Evolutionary conservation across 176 grass and related monocot species (phyloP).

Genomic region (Eleusine indica): DNA sequence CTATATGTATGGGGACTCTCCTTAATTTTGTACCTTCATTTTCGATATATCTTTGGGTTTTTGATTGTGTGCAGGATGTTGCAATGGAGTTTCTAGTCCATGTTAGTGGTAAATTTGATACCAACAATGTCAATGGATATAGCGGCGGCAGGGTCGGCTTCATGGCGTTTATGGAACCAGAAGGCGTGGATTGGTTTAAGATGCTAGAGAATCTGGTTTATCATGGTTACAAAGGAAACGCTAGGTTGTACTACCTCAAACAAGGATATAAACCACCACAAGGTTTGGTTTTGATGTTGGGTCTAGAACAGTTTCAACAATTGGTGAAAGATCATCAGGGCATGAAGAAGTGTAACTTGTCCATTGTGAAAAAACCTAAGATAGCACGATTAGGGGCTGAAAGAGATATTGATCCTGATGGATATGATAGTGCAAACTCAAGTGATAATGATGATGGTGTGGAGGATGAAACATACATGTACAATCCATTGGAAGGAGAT

Average conservation of each 20-base stretch:
- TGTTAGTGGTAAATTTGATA: background rate
- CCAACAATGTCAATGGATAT: background rate
- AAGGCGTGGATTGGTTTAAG: background rate
- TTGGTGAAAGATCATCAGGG: background rate
- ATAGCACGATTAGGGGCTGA: background rate
- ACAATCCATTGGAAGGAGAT: no score
- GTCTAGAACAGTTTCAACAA: background rate
- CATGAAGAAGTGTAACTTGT: background rate
- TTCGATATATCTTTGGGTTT: no score
- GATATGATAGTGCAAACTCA: background rate
- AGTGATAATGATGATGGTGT: background rate
- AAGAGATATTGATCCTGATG: background rate
- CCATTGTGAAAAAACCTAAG: background rate
- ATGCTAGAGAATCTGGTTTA: background rate
- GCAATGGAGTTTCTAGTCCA: background rate
- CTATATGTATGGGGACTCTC: no score
- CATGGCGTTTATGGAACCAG: background rate
- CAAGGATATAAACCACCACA: background rate
- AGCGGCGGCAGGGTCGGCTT: background rate
- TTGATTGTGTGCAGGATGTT: background rate
- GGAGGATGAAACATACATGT: background rate
- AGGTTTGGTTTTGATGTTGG: background rate
- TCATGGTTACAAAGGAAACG: no score
- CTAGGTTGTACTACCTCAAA: no score
- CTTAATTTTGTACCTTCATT: no score